Base-by-base conservation (phyloP, 2,329 filamentous ascomycete species). In the Phialocephala subalpina region DNA sequence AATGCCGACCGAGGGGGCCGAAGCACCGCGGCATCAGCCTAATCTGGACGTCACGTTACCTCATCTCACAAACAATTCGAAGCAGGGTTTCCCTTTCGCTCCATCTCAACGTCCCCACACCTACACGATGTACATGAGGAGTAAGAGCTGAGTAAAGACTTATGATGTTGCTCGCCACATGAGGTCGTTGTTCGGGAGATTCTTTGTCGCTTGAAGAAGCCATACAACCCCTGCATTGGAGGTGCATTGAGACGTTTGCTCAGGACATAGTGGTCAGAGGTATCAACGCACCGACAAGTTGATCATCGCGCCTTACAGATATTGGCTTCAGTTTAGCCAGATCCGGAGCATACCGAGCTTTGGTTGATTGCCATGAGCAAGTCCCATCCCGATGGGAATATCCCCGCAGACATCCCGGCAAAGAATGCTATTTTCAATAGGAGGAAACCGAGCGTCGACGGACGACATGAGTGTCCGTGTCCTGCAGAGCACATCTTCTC, bases 291-390 rank as follows among this genome's bases (percentile, higher is more conserved):
- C 49, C 25, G 22, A 29, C 12, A 22, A 53, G 27, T 27, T 33
- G 22, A 27, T 33, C 25, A 53, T 33, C 25, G 11, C 25, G 58
- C 58, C 58, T 36, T 60, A 52, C 58, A 52, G 22, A 33, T 49
- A 60, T 52, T 60, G 42, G 38, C 58, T 33, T 35, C 12, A 12
- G 4, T 22, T 52, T 47, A 42, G 29, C 42, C 58, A 33, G 22
- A 60, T 60, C 29, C 58, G 58, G 58, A 47, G 58, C 38, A n/a
- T 12, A 52, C 58, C 58, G 58, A 60, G 45, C 58, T 60, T 60
- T 36, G 42, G 52, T 58, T 58, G 55, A 58, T 18, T 38, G 55
- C 22, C 55, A 58, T 38, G 55, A 33, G 55, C 36, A n/a, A 58
- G 33, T 38, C 27, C 55, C 55, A 27, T 58, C 33, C 33, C 33